These are phyloP conservation scores for Aegilops bicornis DNA, from an alignment of 176 grass and related monocot genomes.

Conservation along the genomic window DNA sequence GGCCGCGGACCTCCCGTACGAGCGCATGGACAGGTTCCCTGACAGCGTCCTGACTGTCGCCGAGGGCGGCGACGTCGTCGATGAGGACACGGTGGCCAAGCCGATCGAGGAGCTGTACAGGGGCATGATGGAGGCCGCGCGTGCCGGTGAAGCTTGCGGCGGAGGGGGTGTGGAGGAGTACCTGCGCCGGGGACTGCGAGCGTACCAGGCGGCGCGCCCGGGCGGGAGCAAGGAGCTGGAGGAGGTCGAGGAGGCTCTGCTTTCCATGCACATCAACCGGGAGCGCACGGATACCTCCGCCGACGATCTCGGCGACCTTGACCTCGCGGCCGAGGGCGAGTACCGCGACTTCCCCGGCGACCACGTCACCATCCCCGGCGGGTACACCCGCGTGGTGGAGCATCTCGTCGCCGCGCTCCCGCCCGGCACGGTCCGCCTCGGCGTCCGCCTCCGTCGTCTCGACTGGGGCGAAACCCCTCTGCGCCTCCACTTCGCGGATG, in stretches of 20 bases:
- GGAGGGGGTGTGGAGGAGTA: constrained; percentile 42
- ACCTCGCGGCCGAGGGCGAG: constrained; percentile 80
- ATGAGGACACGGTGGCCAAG: constrained; percentile 38
- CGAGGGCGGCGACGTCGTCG: constrained; percentile 60
- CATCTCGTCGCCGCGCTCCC: constrained; percentile 52
- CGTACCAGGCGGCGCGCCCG: constrained; percentile 42
- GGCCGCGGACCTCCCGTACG: constrained; percentile 37
- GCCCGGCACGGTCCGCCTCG: constrained; percentile 44
- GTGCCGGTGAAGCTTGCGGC: constrained; percentile 40
- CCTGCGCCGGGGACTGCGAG: constrained; percentile 54
- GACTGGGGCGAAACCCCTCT: constrained; percentile 54
- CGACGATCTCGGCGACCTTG: constrained; percentile 56
- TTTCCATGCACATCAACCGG: constrained; percentile 59
- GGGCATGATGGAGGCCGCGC: constrained; percentile 64
- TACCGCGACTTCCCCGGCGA: constrained; percentile 86
- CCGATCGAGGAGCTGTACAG: constrained; percentile 59
- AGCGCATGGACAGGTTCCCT: constrained; percentile 88
- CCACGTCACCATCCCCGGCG: constrained; percentile 74
- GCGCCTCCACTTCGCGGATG: constrained; percentile 61
- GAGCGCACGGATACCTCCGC: constrained; percentile 70
- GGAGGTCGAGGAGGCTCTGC: constrained; percentile 62
- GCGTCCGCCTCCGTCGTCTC: constrained; percentile 43
- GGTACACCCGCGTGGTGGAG: constrained; percentile 68
- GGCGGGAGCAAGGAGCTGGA: constrained; percentile 24
- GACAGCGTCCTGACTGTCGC: constrained; percentile 59